phyloP scores from a whole-genome alignment of 1,284 basidiomycete genomes.

The Wallemia mellicola region DNA sequence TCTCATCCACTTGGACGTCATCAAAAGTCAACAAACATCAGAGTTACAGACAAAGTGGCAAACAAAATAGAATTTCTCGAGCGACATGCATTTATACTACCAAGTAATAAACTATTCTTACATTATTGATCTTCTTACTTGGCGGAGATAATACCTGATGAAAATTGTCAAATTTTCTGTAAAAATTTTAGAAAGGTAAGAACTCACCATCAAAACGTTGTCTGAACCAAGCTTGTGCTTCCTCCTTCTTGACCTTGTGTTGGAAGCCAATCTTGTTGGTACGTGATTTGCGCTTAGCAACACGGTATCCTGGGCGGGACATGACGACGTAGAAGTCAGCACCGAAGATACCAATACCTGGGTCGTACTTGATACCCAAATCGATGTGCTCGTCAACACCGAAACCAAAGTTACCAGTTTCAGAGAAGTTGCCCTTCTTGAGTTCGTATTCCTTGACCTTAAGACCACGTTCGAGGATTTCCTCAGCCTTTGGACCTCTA shows the following conservation, averaged over 20 bases:
- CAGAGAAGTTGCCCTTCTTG: conserved; percentile 63
- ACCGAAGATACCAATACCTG: conserved; percentile 84
- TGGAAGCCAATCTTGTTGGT: conserved; percentile 56
- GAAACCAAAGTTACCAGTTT: conserved; percentile 95
- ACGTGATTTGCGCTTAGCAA: conserved; percentile 72
- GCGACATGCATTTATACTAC: not conserved
- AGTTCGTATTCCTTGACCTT: conserved; percentile 99
- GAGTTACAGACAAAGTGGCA: too few species aligned
- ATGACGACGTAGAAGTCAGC: conserved; percentile 97
- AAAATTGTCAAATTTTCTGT: not conserved
- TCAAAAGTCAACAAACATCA: too few species aligned
- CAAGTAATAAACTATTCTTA: not conserved
- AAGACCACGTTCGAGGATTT: conserved; percentile 93
- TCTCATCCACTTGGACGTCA: too few species aligned
- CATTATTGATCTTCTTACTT: not conserved
- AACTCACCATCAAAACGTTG: conserved; percentile 94
- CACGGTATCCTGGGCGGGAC: conserved; percentile 80
- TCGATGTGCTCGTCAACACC: conserved; percentile 98
- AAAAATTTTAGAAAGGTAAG: not conserved
- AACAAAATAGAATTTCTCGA: not conserved
- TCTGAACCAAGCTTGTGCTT: conserved; percentile 91
- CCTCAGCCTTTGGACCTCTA: conserved; percentile 96
- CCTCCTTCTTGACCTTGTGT: conserved; percentile 27
- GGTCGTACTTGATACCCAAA: conserved; percentile 90
- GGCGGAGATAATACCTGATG: not conserved